Conservation (phyloP, 2,329 filamentous ascomycete species). For the Colletotrichum lentis region DNA sequence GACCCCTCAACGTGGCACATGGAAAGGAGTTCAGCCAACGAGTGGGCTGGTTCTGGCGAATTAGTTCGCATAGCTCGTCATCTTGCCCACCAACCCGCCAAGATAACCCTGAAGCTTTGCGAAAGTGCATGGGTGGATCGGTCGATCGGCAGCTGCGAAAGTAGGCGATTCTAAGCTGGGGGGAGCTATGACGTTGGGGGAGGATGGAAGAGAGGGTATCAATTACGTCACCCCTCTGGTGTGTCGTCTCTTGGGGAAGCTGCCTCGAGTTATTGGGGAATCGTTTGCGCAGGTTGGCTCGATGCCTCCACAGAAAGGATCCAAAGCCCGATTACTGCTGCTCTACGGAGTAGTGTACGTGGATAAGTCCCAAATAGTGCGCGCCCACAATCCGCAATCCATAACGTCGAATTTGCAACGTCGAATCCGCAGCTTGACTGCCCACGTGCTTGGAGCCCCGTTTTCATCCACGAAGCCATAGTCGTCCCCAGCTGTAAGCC, state of each 20-base stretch:
- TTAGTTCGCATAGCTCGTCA: conserved; percentile 21
- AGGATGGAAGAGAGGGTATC: neutral
- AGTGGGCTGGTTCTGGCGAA: conserved; percentile 11
- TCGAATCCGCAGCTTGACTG: too few relatives aligned
- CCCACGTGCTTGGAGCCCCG: too few relatives aligned
- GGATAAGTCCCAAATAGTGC: neutral
- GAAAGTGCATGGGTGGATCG: conserved; percentile 16
- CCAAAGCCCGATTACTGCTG: neutral
- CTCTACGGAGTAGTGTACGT: neutral
- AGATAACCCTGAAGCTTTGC: conserved; percentile 21
- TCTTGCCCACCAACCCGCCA: conserved; percentile 29
- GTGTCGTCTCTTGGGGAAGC: neutral
- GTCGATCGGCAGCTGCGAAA: conserved; percentile 21
- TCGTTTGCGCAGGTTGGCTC: neutral
- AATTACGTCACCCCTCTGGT: conserved; percentile 24
- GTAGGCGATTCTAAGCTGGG: conserved; percentile 14
- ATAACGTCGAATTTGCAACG: neutral
- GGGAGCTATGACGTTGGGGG: conserved; percentile 30
- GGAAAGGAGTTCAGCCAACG: conserved; percentile 11
- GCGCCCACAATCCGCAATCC: neutral
- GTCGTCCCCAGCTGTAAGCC: conserved; percentile 14
- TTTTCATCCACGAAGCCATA: neutral
- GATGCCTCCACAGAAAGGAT: neutral
- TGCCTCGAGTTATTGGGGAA: neutral
- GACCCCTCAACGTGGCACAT: conserved; percentile 17